Percentiles rank a stretch among this genome's conserved stretches.
These are phyloP conservation scores for Sicyos edulis DNA, from an alignment of 306 rosid genomes.

Conservation along the genomic window DNA sequence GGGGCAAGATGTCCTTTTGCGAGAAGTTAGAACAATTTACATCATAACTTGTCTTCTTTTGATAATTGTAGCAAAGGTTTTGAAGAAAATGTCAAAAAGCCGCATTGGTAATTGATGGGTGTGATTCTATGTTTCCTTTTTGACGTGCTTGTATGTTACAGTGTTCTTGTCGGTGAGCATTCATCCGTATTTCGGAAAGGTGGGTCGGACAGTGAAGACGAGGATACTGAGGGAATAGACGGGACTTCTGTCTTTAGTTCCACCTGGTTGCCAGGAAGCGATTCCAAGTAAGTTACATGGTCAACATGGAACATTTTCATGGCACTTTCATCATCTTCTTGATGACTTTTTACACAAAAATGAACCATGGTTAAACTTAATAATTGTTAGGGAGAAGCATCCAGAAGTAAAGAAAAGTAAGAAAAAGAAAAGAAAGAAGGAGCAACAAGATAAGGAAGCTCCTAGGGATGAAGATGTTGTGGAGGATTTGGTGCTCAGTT, in stretches of 20 bases:
- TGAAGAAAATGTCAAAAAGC: not conserved
- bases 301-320: not conserved
- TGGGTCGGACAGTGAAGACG: slow-evolving; percentile 49
- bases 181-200: slow-evolving; percentile 50
- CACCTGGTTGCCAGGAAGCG: slow-evolving; percentile 84
- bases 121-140: not conserved
- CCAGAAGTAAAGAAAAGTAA: slow-evolving; percentile 40
- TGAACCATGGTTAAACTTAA: slow-evolving; percentile 17
- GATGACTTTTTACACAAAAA: not conserved
- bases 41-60: not conserved
- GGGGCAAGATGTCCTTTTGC: not conserved
- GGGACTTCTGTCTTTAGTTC: slow-evolving; percentile 64
- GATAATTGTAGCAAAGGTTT: not conserved
- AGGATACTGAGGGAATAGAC: slow-evolving; percentile 35
- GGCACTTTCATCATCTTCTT: not conserved
- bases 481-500: slow-evolving; percentile 80
- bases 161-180: slow-evolving; percentile 75
- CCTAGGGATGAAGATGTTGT: slow-evolving; percentile 72
- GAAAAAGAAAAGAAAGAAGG: slow-evolving; percentile 41
- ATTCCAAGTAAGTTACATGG: slow-evolving; percentile 36
- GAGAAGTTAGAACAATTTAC: not conserved
- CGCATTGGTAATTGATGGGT: not conserved
- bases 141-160: slow-evolving; percentile 25
- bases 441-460: slow-evolving; percentile 35
- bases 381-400: slow-evolving; percentile 36